Evolutionary conservation across 2,329 filamentous ascomycete species (phyloP), one percentile per base, ranked within the genome.

Genomic region (Epichloe glyceriae): DNA sequence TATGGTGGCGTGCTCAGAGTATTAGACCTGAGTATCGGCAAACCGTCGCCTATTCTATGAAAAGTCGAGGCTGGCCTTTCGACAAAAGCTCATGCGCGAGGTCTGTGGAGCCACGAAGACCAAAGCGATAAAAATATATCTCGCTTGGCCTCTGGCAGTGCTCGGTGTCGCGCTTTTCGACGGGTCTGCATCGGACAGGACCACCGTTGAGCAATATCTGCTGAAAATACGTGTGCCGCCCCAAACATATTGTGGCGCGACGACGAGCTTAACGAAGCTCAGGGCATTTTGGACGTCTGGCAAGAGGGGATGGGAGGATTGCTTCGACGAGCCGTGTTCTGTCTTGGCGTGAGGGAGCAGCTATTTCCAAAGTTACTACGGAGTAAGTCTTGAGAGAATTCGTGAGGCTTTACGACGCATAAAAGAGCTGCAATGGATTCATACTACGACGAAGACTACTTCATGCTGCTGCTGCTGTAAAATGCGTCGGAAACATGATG

Each of bases 251-350:
- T 48, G 45, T 38, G 45, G 45, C 5, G 39, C 50, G 8, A 51
- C 50, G 15, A 33, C 15, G 11, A 43, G 17, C 4, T 14, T 51
- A 10, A n/a, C 38, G 8, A 51, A 47, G 45, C 34, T 51, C 11
- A 47, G 15, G 38, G 33, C 45, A 37, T 51, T 51, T 38, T 51
- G 50, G 50, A 39, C 30, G 12, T 51, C 50, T 30, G 50, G 50
- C 0, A 51, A 51, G 39, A 34, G 37, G 33, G 17, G 45, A 2
- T 51, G 50, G 50, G 50, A 51, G 37, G 35, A 47, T 26, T 51
- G 50, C 26, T 47, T 47, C 22, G 22, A 51, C 20, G 50, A 51
- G 45, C 26, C 50, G 8, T 47, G 39, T 44, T 39, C 45, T 20
- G 50, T 47, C 19, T n/a, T 51, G 38, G 50, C 38, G 19, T 47